phyloP scores from a whole-genome alignment of 192 early-diverging fungal species.

The Gaertneriomyces sp. region DNA sequence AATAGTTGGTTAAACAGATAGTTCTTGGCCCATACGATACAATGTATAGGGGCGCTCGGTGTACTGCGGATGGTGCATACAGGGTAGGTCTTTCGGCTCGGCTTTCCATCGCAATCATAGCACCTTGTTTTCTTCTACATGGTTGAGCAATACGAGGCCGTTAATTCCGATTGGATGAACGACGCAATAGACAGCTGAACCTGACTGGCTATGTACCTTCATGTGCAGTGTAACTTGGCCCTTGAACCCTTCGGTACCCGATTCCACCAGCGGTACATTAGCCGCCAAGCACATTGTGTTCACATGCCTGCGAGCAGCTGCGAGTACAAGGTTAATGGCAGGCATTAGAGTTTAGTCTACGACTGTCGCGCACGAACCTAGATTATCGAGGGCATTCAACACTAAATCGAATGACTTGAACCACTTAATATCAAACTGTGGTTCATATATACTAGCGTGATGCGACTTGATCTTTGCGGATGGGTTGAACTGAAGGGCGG shows the following conservation, averaged over 20 bases:
- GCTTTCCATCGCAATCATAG: slow-evolving; percentile 90
- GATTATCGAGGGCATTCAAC: slow-evolving; percentile 94
- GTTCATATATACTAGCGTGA: slow-evolving; percentile 86
- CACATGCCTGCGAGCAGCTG: slow-evolving; percentile 88
- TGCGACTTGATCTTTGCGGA: slow-evolving; percentile 66
- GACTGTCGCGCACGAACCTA: slow-evolving; percentile 52
- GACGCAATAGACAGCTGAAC: background rate
- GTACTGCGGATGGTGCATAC: slow-evolving; percentile 98
- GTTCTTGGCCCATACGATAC: slow-evolving; percentile 98
- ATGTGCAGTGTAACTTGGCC: slow-evolving; percentile 89
- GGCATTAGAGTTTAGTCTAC: slow-evolving; percentile 5
- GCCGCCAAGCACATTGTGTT: slow-evolving; percentile 95
- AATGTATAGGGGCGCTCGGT: slow-evolving; percentile 91
- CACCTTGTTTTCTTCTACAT: slow-evolving; percentile 44
- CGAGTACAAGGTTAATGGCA: slow-evolving; percentile 5
- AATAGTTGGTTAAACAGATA: slow-evolving; percentile 87
- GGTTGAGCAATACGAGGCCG: background rate
- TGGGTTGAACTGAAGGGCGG: slow-evolving; percentile 85
- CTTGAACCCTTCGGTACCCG: slow-evolving; percentile 90
- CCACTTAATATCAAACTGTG: slow-evolving; percentile 81
- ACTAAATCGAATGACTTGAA: slow-evolving; percentile 86
- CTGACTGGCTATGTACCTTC: slow-evolving; percentile 42
- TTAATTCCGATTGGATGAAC: background rate
- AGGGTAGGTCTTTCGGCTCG: slow-evolving; percentile 81
- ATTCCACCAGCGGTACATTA: slow-evolving; percentile 88